These are phyloP conservation scores for Paspalum notatum DNA, from an alignment of 176 grass and related monocot species.

Conservation along the genomic window DNA sequence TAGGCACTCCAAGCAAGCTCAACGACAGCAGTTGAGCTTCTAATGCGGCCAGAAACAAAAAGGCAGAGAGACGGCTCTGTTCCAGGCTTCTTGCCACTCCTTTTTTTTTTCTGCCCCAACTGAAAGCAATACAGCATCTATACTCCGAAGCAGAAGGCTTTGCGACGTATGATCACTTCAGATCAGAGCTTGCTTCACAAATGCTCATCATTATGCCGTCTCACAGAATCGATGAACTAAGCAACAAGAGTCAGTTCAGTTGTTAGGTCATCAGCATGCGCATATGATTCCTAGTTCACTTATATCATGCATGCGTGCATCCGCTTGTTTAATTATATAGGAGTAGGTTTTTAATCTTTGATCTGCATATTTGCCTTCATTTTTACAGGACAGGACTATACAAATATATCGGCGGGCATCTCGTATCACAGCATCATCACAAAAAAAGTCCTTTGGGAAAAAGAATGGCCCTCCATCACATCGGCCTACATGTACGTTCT, in stretches of 20 bases:
- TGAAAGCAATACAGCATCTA: too few relatives aligned
- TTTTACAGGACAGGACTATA: background rate
- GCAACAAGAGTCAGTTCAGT: background rate
- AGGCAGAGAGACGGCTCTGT: too few relatives aligned
- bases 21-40: too few relatives aligned
- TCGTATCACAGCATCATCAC: background rate
- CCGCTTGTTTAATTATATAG: background rate
- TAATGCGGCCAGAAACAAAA: too few relatives aligned
- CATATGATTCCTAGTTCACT: background rate
- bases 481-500: background rate
- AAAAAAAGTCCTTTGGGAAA: background rate
- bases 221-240: background rate
- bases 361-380: background rate
- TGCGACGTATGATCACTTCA: too few relatives aligned
- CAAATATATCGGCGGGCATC: background rate
- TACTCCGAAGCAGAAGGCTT: too few relatives aligned
- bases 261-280: background rate
- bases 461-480: constrained; percentile 37
- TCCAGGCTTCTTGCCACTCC: too few relatives aligned
- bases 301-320: background rate
- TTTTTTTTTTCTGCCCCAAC: too few relatives aligned
- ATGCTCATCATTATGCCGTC: background rate
- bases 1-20: too few relatives aligned
- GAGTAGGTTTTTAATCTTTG: background rate
- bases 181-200: too few relatives aligned